Evolutionary conservation across 805 yeast species (phyloP), one percentile per base, ranked within the genome.

Genomic region (Lipomyces sp.): DNA sequence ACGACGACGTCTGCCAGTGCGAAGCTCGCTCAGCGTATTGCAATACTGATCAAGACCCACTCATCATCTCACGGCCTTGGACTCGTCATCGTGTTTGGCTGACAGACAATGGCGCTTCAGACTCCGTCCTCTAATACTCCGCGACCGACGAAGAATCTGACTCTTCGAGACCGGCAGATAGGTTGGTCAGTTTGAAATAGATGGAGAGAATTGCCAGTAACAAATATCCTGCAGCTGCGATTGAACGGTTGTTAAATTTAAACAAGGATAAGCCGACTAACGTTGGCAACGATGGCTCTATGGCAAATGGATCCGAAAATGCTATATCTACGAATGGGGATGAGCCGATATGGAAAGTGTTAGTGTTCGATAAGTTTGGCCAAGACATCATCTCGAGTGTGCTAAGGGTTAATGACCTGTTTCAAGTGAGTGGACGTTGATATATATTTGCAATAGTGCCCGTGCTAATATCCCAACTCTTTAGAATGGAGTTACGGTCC

Each of bases 371-470:
- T 76, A 77, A 82, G 51, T 85, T 87, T 65, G 90, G 97, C 53
- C 90, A 96, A 37, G 89, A 90, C 18, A 89, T 95, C 53, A 85
- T 95, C 5, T 92, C 98, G 1, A 90, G 97, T 5, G 94, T 95
- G n/a, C 79, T 95, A 64, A 82, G 98, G 66, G 97, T 94, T 68
- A 92, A 92, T 73, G 99, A 96, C 76, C 81, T 95, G 71, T 83
- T 95, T 72, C 86, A 70, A 70, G 71, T 69, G 51, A 5, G 56
- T 33, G 24, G 15, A 24, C 24, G 24, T 24, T 1, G 18, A 42
- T n/a, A 15, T 7, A 42, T 37, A 8, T 39, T 33, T 32, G 42
- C 13, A 15, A 32, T 6, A 51, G 32, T 11, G 33, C 18, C 32
- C 34, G 29, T 29, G 24, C 54, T 51, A 51, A 51, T 13, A 29